Conservation (phyloP, 164 flowering plant genomes). For the Annona cherimola region DNA sequence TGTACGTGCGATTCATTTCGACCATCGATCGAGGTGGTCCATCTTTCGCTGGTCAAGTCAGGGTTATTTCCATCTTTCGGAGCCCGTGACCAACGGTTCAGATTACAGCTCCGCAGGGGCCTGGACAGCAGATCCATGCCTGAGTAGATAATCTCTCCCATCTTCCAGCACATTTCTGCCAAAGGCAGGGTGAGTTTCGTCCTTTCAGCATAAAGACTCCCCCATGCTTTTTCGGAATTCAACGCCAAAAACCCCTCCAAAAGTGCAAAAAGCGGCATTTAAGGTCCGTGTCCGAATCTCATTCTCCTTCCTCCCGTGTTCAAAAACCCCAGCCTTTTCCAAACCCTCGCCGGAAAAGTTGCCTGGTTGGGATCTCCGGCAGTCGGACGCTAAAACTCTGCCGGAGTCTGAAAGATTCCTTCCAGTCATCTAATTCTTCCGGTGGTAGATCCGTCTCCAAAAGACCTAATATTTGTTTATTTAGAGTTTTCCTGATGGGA, state of each 20-base stretch:
- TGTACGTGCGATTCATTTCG: too few species aligned
- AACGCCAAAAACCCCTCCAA: background rate
- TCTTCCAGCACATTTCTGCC: too few species aligned
- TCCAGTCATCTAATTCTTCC: background rate
- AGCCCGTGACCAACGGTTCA: too few species aligned
- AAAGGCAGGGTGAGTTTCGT: background rate
- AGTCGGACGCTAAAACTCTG: background rate
- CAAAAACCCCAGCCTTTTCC: background rate
- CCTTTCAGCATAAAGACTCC: background rate
- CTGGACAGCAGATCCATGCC: too few species aligned
- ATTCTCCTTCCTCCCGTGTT: background rate
- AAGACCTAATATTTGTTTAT: background rate
- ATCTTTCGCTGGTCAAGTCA: too few species aligned
- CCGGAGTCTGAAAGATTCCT: slow-evolving; percentile 1
- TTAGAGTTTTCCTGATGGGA: slow-evolving; percentile 27
- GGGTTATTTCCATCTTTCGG: too few species aligned
- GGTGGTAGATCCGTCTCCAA: background rate
- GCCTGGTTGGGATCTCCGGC: background rate
- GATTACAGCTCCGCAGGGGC: too few species aligned
- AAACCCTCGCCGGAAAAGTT: background rate
- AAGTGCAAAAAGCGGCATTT: background rate
- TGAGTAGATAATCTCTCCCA: too few species aligned
- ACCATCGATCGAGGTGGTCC: too few species aligned
- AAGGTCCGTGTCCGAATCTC: background rate
- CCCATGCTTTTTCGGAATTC: background rate